Evolutionary conservation across 768 basidiomycete genomes (phyloP), one percentile per base, ranked within the genome.

Genomic region (Coprinellus aureogranulatus): DNA sequence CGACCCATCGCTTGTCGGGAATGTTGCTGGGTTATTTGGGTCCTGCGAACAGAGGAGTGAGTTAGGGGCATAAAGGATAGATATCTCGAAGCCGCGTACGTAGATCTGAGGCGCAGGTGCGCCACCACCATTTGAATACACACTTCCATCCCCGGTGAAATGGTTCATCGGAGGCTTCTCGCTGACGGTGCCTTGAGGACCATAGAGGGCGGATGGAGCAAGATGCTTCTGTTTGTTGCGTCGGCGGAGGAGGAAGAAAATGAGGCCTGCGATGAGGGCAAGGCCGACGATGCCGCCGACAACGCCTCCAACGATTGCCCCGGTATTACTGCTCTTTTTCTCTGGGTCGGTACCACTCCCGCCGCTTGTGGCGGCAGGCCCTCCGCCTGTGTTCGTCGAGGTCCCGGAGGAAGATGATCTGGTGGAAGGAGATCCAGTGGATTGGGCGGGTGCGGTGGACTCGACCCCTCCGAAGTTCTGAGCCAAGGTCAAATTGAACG

Each of bases 221-320:
- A 25, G 23, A 41, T 54, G 37, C 50, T 59, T 62, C 40, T 45
- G 16, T 52, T 56, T 60, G 8, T 34, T 65, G 47, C 20, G 39
- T 48, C 46, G 57, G 60, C 47, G 73, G 60, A 71, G 11, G 58
- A 77, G 67, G 64, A 70, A 77, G 53, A 68, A 65, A 5, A 66
- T 53, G 5, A 68, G 55, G 1, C 67, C 78, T 4, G 63, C 76
- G 12, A 85, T 68, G 45, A 80, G 59, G 8, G 74, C 78, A 20
- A 82, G 56, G n/a, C 67, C 75, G 26, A 81, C 74, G 0, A 87
- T 57, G 14, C 80, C 83, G 3, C 83, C 84, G 5, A 86, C 74
- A 6, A 82, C 81, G n/a, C 87, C 86, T 40, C 86, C 87, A 0
- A 81, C 83, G 37, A 88, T 86, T 4, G 58, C 61, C 5, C 64